Percentiles rank a stretch among this genome's conserved stretches.
Conservation (phyloP, 345 rosid genomes). For the Erucastrum elatum region DNA sequence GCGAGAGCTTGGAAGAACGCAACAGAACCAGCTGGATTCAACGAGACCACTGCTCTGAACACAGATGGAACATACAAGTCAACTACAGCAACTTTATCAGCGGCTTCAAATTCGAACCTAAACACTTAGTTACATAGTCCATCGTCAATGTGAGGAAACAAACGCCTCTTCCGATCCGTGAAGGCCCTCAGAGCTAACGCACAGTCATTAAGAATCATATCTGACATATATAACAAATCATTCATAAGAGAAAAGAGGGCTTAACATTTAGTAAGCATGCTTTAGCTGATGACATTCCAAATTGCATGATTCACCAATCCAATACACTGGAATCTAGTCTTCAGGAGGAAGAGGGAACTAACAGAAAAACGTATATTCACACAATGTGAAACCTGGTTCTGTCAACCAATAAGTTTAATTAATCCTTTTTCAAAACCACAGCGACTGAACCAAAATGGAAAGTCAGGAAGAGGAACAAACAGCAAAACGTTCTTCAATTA, state of each 20-base stretch:
- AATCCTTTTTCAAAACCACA: too few relatives aligned
- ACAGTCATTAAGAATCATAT: constrained; percentile 17
- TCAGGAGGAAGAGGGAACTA: constrained; percentile 2
- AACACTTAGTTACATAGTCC: constrained; percentile 1
- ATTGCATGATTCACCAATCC: background rate
- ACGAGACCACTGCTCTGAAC: constrained; percentile 77
- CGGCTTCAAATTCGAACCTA: constrained; percentile 24
- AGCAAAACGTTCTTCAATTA: too few relatives aligned
- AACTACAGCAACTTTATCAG: constrained; percentile 66
- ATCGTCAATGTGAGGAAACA: constrained; percentile 82
- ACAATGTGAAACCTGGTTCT: constrained; percentile 41
- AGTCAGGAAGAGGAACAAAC: too few relatives aligned
- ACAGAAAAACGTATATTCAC: background rate
- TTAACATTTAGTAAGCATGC: background rate
- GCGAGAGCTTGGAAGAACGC: constrained; percentile 50
- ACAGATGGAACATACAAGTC: constrained; percentile 72
- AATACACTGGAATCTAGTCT: background rate
- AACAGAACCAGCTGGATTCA: constrained; percentile 94
- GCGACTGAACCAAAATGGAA: too few relatives aligned
- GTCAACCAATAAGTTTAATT: constrained; percentile 53
- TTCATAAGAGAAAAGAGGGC: background rate
- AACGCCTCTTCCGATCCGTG: constrained; percentile 85
- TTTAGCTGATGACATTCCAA: background rate
- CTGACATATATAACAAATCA: background rate
- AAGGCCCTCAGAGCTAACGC: constrained; percentile 96